These are phyloP conservation scores for Quercus aquifolioides DNA, from an alignment of 306 rosid genomes.

Conservation along the genomic window DNA sequence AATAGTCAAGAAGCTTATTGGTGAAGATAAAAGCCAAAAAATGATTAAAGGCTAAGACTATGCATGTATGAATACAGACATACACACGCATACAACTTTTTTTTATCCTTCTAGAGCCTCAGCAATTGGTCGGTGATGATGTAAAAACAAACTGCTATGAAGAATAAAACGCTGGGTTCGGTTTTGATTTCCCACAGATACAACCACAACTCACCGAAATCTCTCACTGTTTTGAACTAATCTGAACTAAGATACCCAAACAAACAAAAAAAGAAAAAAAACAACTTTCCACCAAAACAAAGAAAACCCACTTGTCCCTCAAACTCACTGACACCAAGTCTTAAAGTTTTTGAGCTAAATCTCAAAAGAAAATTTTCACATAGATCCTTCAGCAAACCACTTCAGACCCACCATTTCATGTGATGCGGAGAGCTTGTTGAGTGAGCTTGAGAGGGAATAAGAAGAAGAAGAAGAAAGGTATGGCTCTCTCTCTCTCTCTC, in stretches of 20 bases:
- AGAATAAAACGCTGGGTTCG: not conserved
- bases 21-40: constrained; percentile 27
- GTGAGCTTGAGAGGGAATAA: not conserved
- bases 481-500: constrained; percentile 1
- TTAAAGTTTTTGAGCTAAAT: not conserved
- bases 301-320: not conserved
- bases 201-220: constrained; percentile 15
- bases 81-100: constrained; percentile 15
- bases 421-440: not conserved
- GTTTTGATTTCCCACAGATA: constrained; percentile 4
- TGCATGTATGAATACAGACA: not conserved
- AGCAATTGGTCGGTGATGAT: constrained; percentile 17
- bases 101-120: constrained; percentile 8
- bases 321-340: not conserved
- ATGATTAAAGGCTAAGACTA: not conserved
- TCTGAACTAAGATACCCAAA: not conserved
- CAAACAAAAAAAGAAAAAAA: too few relatives aligned
- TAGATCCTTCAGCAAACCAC: not conserved
- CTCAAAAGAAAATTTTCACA: not conserved
- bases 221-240: not conserved
- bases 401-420: not conserved
- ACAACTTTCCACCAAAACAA: not conserved
- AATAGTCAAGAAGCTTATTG: constrained; percentile 19
- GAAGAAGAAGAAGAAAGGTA: not conserved
- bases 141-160: constrained; percentile 7